Base-by-base conservation (phyloP, 352 stramenopile species). In the Pythium insidiosum region DNA sequence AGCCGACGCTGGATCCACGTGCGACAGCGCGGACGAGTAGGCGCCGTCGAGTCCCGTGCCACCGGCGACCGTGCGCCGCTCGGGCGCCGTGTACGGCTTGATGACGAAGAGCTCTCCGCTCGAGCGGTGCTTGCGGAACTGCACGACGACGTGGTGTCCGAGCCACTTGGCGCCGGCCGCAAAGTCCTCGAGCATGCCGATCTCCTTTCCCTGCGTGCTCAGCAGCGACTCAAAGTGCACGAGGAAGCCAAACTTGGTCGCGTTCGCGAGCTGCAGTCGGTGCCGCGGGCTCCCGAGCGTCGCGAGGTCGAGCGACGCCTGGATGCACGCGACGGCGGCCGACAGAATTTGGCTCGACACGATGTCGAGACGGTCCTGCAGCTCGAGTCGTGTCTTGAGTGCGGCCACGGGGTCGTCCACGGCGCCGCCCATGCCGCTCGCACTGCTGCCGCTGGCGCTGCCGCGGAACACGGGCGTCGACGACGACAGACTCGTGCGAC, bases 161-260 rank as follows among this genome's bases (percentile, higher is more conserved):
- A 96, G 61, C 84, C 79, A 93, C 46, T 88, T 71, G 20, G 69
- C 78, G 7, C 78, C 83, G 9, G 76, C 84, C 7, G 74, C 77
- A 55, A 96, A 86, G 53, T 96, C 87, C 54, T 94, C 73, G 1
- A 98, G 77, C 95, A 98, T 98, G 11, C 84, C 88, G 11, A 96
- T 73, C 56, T 98, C 95, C 53, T 97, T 97, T 25, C 93, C 93
- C 37, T 96, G 86, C 29, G 94, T 95, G 63, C 76, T 90, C 55
- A 92, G 41, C 24, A 92, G 58, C 42, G 80, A 92, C 60, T 92
- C 80, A 41, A 90, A 92, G 52, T 88, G 75, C 40, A 92, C 60
- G 6, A 92, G 47, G 35, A 79, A 87, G 3, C 78, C 78, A 31
- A 87, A 77, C 5, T 51, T 56, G 4, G 65, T 43, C 6, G 76